Evolutionary conservation across 2,329 filamentous ascomycete species (phyloP).

Genomic region (Teratosphaeria pseudoeucalypti): DNA sequence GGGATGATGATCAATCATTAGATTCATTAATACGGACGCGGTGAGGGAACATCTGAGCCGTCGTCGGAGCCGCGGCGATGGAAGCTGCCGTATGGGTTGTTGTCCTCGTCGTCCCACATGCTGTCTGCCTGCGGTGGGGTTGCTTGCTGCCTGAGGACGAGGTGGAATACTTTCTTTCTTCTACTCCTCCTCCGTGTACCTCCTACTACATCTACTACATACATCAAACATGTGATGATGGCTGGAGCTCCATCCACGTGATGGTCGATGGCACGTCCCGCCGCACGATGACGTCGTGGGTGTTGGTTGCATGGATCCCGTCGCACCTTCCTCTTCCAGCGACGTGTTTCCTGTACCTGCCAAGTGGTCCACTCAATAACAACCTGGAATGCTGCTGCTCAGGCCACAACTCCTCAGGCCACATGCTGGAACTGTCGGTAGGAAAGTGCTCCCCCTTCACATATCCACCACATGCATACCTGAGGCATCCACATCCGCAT

Average conservation of each 20-base stretch:
- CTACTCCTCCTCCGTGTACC: background rate
- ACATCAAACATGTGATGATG: too few species aligned
- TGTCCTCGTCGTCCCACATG: conserved; percentile 99
- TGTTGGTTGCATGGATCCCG: background rate
- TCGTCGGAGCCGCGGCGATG: conserved; percentile 74
- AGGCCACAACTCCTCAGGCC: too few species aligned
- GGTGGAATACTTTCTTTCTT: background rate
- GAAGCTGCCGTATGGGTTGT: conserved; percentile 95
- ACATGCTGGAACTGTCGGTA: background rate
- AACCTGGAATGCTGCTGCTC: too few species aligned
- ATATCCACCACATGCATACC: background rate
- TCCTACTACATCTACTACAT: background rate
- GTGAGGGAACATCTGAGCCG: conserved; percentile 45
- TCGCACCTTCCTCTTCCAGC: background rate
- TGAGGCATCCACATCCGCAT: background rate
- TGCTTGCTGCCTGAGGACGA: background rate
- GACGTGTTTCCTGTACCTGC: background rate
- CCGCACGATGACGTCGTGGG: background rate
- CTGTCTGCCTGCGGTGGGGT: background rate
- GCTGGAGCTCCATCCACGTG: background rate
- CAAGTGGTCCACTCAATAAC: too few species aligned
- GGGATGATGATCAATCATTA: too few species aligned
- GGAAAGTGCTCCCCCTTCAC: background rate
- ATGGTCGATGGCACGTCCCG: background rate
- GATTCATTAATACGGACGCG: conserved; percentile 12